Conservation (phyloP, 2,329 filamentous ascomycete species). For the Calonectria fujianensis region DNA sequence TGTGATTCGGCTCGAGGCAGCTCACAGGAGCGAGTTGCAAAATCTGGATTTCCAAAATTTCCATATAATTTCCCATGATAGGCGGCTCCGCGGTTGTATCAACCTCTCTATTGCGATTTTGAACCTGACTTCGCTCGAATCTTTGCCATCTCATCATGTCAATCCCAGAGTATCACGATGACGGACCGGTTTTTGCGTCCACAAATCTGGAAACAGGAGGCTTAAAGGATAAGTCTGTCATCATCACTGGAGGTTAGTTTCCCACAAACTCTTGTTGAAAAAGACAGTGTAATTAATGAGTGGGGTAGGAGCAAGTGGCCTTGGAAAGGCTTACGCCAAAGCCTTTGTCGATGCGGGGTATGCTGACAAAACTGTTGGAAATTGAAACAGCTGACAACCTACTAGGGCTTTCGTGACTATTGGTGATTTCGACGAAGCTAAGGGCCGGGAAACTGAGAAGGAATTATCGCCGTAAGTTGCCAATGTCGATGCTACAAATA, state of each 20-base stretch:
- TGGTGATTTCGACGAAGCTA: constrained; percentile 29
- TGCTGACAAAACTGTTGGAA: neutral
- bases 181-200: neutral
- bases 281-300: neutral
- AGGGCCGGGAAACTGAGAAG: neutral
- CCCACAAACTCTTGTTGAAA: neutral
- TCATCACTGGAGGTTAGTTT: constrained; percentile 34
- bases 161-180: constrained; percentile 31
- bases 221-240: constrained; percentile 26
- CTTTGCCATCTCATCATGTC: constrained; percentile 18
- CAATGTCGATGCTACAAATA: neutral
- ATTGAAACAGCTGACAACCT: neutral
- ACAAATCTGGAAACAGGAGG: neutral
- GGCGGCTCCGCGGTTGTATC: neutral
- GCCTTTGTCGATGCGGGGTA: constrained; percentile 34
- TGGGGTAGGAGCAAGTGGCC: constrained; percentile 27
- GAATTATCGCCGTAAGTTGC: constrained; percentile 28
- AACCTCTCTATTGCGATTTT: neutral
- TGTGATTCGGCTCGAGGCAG: neutral
- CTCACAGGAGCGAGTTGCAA: neutral
- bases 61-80: neutral
- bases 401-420: constrained; percentile 34
- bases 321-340: constrained; percentile 34
- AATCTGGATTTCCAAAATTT: neutral
- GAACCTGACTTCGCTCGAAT: neutral